Percentiles rank a stretch among this genome's conserved stretches.
These are phyloP conservation scores for Avena eriantha DNA, from an alignment of 176 grass and related monocot genomes.

Conservation along the genomic window DNA sequence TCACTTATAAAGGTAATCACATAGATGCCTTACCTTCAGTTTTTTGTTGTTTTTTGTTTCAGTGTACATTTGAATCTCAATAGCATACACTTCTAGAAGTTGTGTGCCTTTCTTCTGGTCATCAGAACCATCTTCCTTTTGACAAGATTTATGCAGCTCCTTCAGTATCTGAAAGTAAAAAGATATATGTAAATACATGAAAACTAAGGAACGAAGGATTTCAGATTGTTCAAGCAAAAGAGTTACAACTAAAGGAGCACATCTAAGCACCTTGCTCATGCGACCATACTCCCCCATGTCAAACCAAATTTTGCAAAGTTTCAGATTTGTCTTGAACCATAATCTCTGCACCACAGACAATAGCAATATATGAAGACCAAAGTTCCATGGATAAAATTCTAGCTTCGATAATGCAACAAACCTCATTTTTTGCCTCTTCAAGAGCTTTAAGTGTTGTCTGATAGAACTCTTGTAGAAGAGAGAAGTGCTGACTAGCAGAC, in stretches of 20 bases:
- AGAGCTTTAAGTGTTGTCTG: slow-evolving; percentile 94
- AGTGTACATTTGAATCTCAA: slow-evolving; percentile 99
- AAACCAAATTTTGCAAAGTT: slow-evolving; percentile 99
- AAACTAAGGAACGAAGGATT: slow-evolving; percentile 8
- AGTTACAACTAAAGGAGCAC: background rate
- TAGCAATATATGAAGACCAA: slow-evolving; percentile 30
- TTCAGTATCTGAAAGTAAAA: slow-evolving; percentile 66
- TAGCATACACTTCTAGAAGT: slow-evolving; percentile 99
- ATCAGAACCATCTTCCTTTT: slow-evolving; percentile 97
- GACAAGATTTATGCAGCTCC: slow-evolving; percentile 95
- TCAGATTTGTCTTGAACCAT: slow-evolving; percentile 99
- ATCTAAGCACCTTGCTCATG: slow-evolving; percentile 88
- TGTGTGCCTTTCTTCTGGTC: slow-evolving; percentile 99
- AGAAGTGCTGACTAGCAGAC: slow-evolving; percentile 93
- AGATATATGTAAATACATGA: background rate
- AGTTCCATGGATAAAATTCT: background rate
- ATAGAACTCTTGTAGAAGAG: slow-evolving; percentile 97
- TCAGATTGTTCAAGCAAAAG: background rate
- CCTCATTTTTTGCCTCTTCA: slow-evolving; percentile 99
- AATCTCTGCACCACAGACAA: slow-evolving; percentile 70
- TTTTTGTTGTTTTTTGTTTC: slow-evolving; percentile 99
- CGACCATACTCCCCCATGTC: slow-evolving; percentile 94
- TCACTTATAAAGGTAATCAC: background rate
- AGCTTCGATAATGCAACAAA: slow-evolving; percentile 1
- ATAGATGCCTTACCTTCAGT: slow-evolving; percentile 66